A percentile compares a stretch with the other conserved stretches of the same genome.
Conservation (phyloP, 78 protist species). For the Dictyostelium intermedium region DNA sequence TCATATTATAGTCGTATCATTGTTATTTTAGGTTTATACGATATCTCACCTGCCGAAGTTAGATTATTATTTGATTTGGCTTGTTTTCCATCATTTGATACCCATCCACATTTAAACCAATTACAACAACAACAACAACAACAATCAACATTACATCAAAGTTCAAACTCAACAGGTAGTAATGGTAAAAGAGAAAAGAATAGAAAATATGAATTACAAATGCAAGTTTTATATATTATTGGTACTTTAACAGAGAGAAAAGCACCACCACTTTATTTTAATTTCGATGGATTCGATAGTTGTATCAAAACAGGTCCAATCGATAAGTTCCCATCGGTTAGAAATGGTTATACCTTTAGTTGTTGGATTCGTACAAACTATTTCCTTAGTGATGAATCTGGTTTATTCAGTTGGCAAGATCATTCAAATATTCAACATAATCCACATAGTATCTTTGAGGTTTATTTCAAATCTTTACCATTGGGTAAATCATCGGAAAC, state of each 20-base stretch:
- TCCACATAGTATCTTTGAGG: constrained; percentile 51
- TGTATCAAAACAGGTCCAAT: constrained; percentile 28
- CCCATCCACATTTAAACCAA: constrained; percentile 39
- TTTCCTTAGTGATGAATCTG: constrained; percentile 58
- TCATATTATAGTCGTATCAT: constrained; percentile 63
- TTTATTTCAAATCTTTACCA: constrained; percentile 63
- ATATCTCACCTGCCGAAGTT: constrained; percentile 64
- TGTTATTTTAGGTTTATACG: constrained; percentile 70
- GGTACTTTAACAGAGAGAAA: constrained; percentile 70
- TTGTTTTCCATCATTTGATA: constrained; percentile 71
- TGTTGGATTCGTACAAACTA: constrained; percentile 63
- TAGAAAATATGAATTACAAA: constrained; percentile 61
- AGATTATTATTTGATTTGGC: constrained; percentile 57
- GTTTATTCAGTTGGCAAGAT: constrained; percentile 76
- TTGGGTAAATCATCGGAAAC: constrained; percentile 35
- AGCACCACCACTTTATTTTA: constrained; percentile 71
- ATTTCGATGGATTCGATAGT: constrained; percentile 70
- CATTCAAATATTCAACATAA: neutral
- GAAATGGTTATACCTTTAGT: constrained; percentile 69
- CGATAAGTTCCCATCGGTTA: constrained; percentile 47
- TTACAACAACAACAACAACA: neutral
- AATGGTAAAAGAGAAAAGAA: constrained; percentile 29
- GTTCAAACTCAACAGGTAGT: neutral
- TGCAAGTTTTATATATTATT: constrained; percentile 75
- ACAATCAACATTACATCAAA: neutral